Base-by-base conservation (phyloP, 2,329 filamentous ascomycete species). In the Cladosporium halotolerans region DNA sequence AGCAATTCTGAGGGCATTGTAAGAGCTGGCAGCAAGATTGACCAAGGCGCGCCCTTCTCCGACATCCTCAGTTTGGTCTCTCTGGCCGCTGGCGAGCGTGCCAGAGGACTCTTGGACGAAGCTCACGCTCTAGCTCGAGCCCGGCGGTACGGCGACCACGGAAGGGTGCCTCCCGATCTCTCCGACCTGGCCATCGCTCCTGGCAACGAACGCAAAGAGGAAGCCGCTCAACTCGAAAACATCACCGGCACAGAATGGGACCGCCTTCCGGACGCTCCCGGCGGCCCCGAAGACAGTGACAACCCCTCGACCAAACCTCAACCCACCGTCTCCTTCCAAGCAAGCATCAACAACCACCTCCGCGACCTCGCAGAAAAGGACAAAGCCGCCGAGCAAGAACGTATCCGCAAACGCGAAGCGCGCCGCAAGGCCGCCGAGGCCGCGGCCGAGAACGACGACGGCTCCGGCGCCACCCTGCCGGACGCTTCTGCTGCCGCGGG, bases 41-140 rank as follows among this genome's bases (percentile, higher is more conserved):
- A 86, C 34, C 67, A 71, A 16, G 86, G 90, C 41, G 82, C 88
- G 1, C 83, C 81, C 51, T 75, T 96, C 33, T 85, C 87, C 11
- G 90, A 96, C 57, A 87, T 96, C 60, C 73, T 96, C 42, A 86
- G 88, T 23, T 76, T 96, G 13, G 68, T 96, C 54, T 93, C 89
- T 5, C 79, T 96, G 53, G 88, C 88, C 14, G 84, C 89, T 9
- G 89, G 92, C 66, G 86, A 95, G 61, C 81, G 89, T 28, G 62
- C 96, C 36, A 79, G 88, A 50, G 81, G 83, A 10, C 72, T 96
- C 31, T 66, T 96, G 3, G 86, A 91, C 64, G 90, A 96, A 62
- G 84, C 89, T 9, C 81, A 84, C 52, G 78, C 79, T 9, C 72
- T 95, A 43, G 81, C 89, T 3, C 78, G 79, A 55, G 86, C 82